Evolutionary conservation across 2,329 filamentous ascomycete genomes (phyloP), one percentile per base, ranked within the genome.

Genomic region (Pestalotiopsis sp.): DNA sequence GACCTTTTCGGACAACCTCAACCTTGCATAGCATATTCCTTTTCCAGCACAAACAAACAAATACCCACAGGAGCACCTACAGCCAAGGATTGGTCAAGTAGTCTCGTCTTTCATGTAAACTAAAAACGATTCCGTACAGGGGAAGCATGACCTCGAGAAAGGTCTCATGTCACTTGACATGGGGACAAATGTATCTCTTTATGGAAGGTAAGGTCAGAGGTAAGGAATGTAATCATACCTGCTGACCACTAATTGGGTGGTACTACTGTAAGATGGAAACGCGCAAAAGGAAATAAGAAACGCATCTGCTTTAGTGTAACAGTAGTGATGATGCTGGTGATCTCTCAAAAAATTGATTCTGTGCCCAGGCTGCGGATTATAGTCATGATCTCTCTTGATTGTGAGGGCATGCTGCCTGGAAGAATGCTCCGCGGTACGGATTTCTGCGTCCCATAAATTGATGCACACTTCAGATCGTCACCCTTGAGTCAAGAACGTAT

Each of bases 141-240:
- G 61, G 61, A 45, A 52, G n/a, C 25, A 45, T 25, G 45, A 31
- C n/a, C 27, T 66, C 23, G 5, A 66, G 27, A 14, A 45, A 20
- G 25, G 63, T 27, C 41, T 23, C 23, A 13, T 14, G n/a, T 39
- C 7, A 25, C n/a, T 17, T 27, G n/a, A 31, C 31, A 66, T 49
- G 52, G 27, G 27, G 27, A 17, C 11, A n/a, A 45, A 66, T 41
- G 38, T 39, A 25, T 23, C 41, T 64, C n/a, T 57, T 25, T 38
- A 56, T 52, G 58, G 25, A 56, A 85, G 83, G 85, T 85, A 86
- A 85, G 83, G 84, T 86, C 83, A 84, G 84, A 85, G 85, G 84
- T 86, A 87, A 87, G 84, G 77, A 77, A 75, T 68, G 80, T 78
- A 75, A 75, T 77, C 71, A 78, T 79, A 74, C 76, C 80, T 77